phyloP scores from a whole-genome alignment of 2,329 filamentous ascomycete species.

The Sordariomycetes sp. region DNA sequence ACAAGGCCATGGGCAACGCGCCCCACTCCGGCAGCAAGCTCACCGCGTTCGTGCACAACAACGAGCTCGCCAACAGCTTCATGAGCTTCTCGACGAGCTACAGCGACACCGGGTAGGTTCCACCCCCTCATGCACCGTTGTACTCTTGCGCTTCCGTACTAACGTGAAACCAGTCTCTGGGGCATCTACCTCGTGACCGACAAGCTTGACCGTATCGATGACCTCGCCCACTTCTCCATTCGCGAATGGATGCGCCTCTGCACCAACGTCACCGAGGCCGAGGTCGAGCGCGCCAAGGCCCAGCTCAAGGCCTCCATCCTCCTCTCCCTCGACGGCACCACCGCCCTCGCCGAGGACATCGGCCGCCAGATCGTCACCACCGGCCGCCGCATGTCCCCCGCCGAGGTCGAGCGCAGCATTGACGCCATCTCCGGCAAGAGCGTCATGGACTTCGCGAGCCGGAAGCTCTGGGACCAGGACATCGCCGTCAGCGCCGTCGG shows the following conservation, averaged over 20 bases:
- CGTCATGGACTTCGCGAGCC: conserved; percentile 91
- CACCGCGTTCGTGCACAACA: conserved; percentile 84
- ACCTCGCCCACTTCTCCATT: conserved; percentile 96
- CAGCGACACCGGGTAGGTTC: conserved; percentile 87
- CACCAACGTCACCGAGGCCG: conserved; percentile 75
- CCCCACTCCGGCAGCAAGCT: conserved; percentile 98
- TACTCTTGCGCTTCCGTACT: conserved; percentile 13
- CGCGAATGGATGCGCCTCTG: conserved; percentile 96
- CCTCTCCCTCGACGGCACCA: conserved; percentile 93
- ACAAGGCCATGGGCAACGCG: conserved; percentile 96
- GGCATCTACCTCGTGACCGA: conserved; percentile 98
- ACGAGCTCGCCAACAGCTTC: conserved; percentile 97
- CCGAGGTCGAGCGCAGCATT: conserved; percentile 90
- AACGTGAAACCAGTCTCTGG: conserved; percentile 64
- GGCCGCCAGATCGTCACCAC: conserved; percentile 98
- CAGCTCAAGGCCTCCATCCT: conserved; percentile 98
- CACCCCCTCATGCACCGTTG: not conserved
- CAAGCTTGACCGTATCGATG: conserved; percentile 77
- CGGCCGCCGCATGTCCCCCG: conserved; percentile 78
- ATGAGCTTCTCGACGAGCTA: conserved; percentile 99
- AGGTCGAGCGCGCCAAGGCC: conserved; percentile 96
- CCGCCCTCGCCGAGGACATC: conserved; percentile 94
- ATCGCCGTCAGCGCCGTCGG: conserved; percentile 89
- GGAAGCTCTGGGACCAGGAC: conserved; percentile 96
- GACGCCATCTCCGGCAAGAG: conserved; percentile 88